Evolutionary conservation across 805 yeast genomes (phyloP).

Genomic region (Kazachstania martiniae): DNA sequence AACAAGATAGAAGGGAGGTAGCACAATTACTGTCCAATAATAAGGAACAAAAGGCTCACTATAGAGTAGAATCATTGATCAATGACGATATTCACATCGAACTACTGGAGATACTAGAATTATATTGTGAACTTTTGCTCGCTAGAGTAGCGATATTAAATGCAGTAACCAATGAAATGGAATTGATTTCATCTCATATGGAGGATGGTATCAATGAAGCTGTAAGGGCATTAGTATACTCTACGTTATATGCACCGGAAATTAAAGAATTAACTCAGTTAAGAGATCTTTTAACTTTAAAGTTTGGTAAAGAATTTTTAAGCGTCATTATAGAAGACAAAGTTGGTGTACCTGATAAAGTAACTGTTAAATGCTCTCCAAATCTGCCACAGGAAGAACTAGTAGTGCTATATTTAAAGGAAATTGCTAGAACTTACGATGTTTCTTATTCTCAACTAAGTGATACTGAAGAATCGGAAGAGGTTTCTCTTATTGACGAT

Average conservation of each 20-base stretch:
- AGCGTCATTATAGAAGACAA: constrained; percentile 24
- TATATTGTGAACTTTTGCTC: constrained; percentile 69
- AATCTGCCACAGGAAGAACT: constrained; percentile 57
- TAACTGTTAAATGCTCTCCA: constrained; percentile 49
- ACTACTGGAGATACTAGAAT: constrained; percentile 64
- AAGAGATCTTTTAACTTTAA: constrained; percentile 48
- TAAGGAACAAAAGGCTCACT: constrained; percentile 73
- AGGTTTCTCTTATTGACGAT: not conserved
- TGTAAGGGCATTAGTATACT: constrained; percentile 53
- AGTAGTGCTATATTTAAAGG: constrained; percentile 60
- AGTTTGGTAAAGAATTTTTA: constrained; percentile 61
- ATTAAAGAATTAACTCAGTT: constrained; percentile 56
- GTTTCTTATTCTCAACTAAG: constrained; percentile 57
- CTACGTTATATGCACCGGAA: constrained; percentile 59
- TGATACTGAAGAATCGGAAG: constrained; percentile 14
- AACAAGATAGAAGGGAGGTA: constrained; percentile 57
- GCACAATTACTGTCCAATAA: constrained; percentile 63
- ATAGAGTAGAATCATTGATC: constrained; percentile 74
- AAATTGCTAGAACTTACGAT: constrained; percentile 70
- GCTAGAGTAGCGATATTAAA: constrained; percentile 62
- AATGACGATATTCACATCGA: constrained; percentile 75
- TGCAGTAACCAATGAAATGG: constrained; percentile 29
- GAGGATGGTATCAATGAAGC: constrained; percentile 58
- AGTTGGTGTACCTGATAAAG: constrained; percentile 53
- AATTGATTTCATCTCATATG: constrained; percentile 21